Conservation (phyloP, 2,329 filamentous ascomycete species). For the Aspergillus unguis region DNA sequence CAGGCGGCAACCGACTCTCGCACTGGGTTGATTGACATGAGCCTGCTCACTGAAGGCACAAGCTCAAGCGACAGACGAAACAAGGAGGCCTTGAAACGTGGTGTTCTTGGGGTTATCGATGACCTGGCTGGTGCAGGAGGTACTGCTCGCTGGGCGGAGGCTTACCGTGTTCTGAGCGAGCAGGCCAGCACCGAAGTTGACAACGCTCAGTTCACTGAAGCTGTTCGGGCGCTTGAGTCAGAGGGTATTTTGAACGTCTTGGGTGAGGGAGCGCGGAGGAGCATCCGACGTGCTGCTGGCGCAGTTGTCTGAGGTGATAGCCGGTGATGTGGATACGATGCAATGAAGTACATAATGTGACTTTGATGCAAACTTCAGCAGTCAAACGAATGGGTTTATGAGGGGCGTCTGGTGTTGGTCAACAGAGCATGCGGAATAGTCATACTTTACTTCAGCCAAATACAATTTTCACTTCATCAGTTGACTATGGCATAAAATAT, state of each 20-base stretch:
- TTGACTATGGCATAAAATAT: too few relatives aligned
- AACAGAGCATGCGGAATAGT: not conserved
- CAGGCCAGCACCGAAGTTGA: constrained; percentile 68
- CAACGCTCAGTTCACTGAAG: constrained; percentile 75
- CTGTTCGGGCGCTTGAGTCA: constrained; percentile 72
- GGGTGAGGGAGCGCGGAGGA: constrained; percentile 81
- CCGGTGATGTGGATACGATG: constrained; percentile 23
- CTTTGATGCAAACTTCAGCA: constrained; percentile 8
- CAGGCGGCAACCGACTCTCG: constrained; percentile 93
- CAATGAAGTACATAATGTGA: constrained; percentile 28
- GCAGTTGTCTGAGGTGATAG: constrained; percentile 13
- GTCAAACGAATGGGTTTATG: not conserved
- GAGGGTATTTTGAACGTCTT: constrained; percentile 77
- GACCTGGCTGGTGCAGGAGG: constrained; percentile 68
- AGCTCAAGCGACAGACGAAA: constrained; percentile 80
- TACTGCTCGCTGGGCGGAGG: constrained; percentile 72
- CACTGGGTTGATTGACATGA: constrained; percentile 94
- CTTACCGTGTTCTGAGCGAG: constrained; percentile 70
- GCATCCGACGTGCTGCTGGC: constrained; percentile 70
- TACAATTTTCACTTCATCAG: not conserved
- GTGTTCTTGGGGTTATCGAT: constrained; percentile 70
- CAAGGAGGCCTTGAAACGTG: constrained; percentile 79
- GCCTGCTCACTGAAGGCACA: constrained; percentile 88
- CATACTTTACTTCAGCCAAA: not conserved
- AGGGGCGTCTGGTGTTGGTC: constrained; percentile 15